Base-by-base conservation (phyloP, 2,329 filamentous ascomycete species). In the Phaeosphaeriaceae sp. region DNA sequence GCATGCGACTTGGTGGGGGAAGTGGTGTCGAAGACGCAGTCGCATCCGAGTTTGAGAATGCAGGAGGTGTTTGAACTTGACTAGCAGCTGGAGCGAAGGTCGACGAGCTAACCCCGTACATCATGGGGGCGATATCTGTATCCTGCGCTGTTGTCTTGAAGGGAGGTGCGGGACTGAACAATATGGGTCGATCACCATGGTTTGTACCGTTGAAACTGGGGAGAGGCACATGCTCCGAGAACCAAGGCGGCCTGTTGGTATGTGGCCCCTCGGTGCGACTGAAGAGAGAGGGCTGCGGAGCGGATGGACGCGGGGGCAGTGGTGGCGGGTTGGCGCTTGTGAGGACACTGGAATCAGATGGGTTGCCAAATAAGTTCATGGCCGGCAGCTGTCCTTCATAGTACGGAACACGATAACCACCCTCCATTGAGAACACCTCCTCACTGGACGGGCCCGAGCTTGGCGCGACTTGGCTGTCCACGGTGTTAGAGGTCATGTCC, bases 1-100 rank as follows among this genome's bases (percentile, higher is more conserved):
- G 63, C 52, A 67, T 68, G 2, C 31, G 31, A 70, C 71, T n/a
- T 67, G 62, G 13, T 63, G 66, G 13, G 33, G 66, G 65, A 17
- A 63, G 70, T 21, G 62, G 50, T 1, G 61, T 52, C 3, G 63
- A 51, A 13, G 58, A 54, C 7, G 40, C 48, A 17, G 44, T 49
- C 1, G 45, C 48, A 21, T 70, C 62, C 17, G 54, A 52, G 9
- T 53, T 48, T 1, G 56, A 51, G 31, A 64, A 60, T 13, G 57
- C 54, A 40, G 68, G 66, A 31, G 69, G 65, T 15, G 69, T 68
- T 44, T 67, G 67, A 2, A 69, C 60, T 25, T 60, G 58, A 33
- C 58, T 54, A 22, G 56, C 61, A 25, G 45, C 24, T 15, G 55
- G 47, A 25, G 27, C 31, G 15, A 31, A 25, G 33, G 46, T 21